Evolutionary conservation across 345 rosid genomes (phyloP).

Genomic region (Isatis tinctoria): DNA sequence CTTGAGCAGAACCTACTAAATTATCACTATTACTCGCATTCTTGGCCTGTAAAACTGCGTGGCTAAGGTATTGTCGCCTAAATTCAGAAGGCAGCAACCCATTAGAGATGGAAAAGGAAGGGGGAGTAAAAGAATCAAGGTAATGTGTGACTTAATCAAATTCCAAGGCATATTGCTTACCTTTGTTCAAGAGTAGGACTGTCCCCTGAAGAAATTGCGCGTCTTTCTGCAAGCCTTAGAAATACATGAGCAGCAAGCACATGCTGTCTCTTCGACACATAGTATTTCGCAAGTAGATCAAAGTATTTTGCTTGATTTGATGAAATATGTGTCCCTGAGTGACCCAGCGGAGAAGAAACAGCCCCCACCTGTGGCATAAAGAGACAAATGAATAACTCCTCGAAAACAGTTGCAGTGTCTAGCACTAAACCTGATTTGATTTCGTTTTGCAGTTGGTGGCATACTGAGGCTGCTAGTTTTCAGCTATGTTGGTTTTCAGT

Average conservation of each 20-base stretch:
- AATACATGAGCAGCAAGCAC: conserved; percentile 90
- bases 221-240: conserved; percentile 90
- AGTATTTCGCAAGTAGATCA: conserved; percentile 88
- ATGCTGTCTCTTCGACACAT: conserved; percentile 91
- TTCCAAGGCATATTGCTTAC: conserved; percentile 32
- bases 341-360: conserved; percentile 56
- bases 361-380: conserved; percentile 48
- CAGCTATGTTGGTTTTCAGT: background rate
- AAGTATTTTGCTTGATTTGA: conserved; percentile 72
- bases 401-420: conserved; percentile 16
- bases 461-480: conserved; percentile 15
- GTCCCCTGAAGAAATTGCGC: conserved; percentile 54
- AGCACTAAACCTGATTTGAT: conserved; percentile 1
- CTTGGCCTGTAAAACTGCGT: conserved; percentile 94
- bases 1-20: conserved; percentile 45
- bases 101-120: conserved; percentile 24
- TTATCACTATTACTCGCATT: conserved; percentile 69
- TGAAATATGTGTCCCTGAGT: conserved; percentile 49
- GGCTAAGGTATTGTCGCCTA: conserved; percentile 88
- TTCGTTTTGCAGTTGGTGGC: conserved; percentile 4
- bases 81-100: conserved; percentile 22
- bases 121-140: conserved; percentile 2
- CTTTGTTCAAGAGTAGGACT: conserved; percentile 79
- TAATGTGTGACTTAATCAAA: background rate
- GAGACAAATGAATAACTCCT: conserved; percentile 14